Conservation (phyloP, 2,329 filamentous ascomycete genomes). For the Venturia pyrina region DNA sequence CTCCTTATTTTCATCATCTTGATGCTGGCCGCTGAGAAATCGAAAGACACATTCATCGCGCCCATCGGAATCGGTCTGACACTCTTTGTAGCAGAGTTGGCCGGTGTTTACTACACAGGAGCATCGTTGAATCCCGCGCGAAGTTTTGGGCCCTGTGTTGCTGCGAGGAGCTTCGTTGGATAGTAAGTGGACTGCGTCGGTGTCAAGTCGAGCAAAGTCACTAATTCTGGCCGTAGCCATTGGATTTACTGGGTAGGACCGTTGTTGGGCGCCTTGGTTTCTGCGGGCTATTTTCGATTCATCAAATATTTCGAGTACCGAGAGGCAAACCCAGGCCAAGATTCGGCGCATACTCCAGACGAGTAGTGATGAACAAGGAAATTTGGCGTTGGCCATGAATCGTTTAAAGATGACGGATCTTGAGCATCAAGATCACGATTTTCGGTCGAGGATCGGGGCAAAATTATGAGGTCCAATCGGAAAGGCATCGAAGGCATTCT, state of each 20-base stretch:
- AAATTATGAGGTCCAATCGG: background rate
- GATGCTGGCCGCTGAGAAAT: conserved; percentile 33
- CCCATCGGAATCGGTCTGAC: conserved; percentile 23
- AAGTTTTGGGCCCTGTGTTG: conserved; percentile 9
- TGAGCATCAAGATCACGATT: background rate
- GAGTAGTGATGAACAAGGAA: background rate
- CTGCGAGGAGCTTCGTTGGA: conserved; percentile 10
- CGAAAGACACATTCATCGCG: conserved; percentile 32
- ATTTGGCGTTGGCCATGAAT: background rate
- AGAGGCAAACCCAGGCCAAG: conserved; percentile 13
- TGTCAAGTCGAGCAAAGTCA: background rate
- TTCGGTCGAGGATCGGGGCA: background rate
- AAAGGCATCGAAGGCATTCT: background rate
- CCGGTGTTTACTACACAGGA: conserved; percentile 10
- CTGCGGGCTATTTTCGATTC: conserved; percentile 8
- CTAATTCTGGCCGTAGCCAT: background rate
- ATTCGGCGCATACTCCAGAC: background rate
- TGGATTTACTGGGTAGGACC: conserved; percentile 14
- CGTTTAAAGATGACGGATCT: background rate
- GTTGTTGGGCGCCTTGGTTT: conserved; percentile 8
- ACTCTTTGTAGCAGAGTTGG: conserved; percentile 14
- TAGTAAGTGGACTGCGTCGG: background rate
- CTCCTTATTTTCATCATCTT: conserved; percentile 24
- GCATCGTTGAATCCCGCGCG: conserved; percentile 10
- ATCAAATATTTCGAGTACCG: conserved; percentile 12